Evolutionary conservation across 345 rosid species (phyloP).

Genomic region (Arabidopsis suecica): DNA sequence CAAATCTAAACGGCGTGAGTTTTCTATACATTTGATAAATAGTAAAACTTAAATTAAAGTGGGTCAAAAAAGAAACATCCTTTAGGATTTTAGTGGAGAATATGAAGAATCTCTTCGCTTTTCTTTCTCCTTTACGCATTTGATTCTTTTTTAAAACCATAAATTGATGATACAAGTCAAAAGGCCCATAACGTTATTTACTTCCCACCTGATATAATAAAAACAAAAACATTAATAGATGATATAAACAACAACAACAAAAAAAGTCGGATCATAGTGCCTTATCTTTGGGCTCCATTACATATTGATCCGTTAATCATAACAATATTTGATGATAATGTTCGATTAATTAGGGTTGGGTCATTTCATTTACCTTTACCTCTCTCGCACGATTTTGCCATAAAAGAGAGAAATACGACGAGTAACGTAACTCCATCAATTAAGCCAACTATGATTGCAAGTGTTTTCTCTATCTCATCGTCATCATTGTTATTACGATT

Average conservation of each 20-base stretch:
- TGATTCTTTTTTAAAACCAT: not conserved
- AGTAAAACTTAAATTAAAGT: slow-evolving; percentile 19
- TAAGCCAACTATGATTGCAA: slow-evolving; percentile 84
- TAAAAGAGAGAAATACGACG: slow-evolving; percentile 71
- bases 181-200: slow-evolving; percentile 9
- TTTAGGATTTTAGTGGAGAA: slow-evolving; percentile 40
- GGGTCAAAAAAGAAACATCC: slow-evolving; percentile 36
- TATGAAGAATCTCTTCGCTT: slow-evolving; percentile 38
- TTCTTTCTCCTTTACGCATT: slow-evolving; percentile 35
- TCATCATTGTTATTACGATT: slow-evolving; percentile 47
- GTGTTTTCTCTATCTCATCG: slow-evolving; percentile 86
- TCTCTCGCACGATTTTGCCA: slow-evolving; percentile 61
- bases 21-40: slow-evolving; percentile 27
- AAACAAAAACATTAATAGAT: not conserved
- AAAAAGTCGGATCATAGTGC: slow-evolving; percentile 13
- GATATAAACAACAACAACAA: not conserved
- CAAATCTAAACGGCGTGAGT: slow-evolving; percentile 35
- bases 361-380: slow-evolving; percentile 59
- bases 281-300: slow-evolving; percentile 24
- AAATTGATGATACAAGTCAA: not conserved
- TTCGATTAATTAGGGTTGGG: slow-evolving; percentile 18
- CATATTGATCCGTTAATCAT: slow-evolving; percentile 11
- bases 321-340: slow-evolving; percentile 17
- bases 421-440: slow-evolving; percentile 85
- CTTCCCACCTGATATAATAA: slow-evolving; percentile 37